These are phyloP conservation scores for Triticum dicoccoides DNA, from an alignment of 176 grass and related monocot species.

Conservation along the genomic window DNA sequence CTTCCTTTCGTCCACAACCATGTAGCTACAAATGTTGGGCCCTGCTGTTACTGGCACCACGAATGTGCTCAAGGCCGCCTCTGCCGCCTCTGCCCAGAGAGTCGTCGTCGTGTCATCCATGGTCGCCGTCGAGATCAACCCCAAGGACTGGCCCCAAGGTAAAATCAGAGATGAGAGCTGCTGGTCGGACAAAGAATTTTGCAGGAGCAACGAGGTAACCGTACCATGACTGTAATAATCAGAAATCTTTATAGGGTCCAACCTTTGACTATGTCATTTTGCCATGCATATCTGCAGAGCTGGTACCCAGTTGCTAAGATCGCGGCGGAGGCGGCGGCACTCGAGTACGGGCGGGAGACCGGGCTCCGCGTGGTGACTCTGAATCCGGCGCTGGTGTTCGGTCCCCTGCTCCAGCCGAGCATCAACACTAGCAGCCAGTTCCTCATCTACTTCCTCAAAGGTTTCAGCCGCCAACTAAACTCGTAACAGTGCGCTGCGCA, in stretches of 20 bases:
- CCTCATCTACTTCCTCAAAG: constrained; percentile 36
- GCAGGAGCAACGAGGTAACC: constrained; percentile 8
- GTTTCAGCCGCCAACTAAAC: neutral
- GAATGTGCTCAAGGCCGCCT: constrained; percentile 44
- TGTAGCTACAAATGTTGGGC: constrained; percentile 23
- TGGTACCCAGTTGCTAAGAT: constrained; percentile 51
- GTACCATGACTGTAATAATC: no score
- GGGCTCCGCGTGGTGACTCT: constrained; percentile 21
- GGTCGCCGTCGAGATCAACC: constrained; percentile 26
- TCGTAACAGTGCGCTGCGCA: neutral
- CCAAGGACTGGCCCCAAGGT: constrained; percentile 35
- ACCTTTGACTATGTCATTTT: neutral
- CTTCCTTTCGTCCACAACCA: neutral
- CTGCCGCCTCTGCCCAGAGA: neutral
- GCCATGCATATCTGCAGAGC: neutral
- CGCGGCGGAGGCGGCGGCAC: constrained; percentile 31
- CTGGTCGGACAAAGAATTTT: constrained; percentile 50
- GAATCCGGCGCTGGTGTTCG: constrained; percentile 24
- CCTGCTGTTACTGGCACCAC: constrained; percentile 41
- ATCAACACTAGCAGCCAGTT: constrained; percentile 30
- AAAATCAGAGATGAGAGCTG: constrained; percentile 45
- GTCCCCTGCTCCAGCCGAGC: constrained; percentile 35
- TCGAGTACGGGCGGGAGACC: constrained; percentile 21
- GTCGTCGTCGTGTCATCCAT: constrained; percentile 45
- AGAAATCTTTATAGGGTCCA: neutral